phyloP scores from a whole-genome alignment of 306 rosid species.

The Pachyrhizus erosus region DNA sequence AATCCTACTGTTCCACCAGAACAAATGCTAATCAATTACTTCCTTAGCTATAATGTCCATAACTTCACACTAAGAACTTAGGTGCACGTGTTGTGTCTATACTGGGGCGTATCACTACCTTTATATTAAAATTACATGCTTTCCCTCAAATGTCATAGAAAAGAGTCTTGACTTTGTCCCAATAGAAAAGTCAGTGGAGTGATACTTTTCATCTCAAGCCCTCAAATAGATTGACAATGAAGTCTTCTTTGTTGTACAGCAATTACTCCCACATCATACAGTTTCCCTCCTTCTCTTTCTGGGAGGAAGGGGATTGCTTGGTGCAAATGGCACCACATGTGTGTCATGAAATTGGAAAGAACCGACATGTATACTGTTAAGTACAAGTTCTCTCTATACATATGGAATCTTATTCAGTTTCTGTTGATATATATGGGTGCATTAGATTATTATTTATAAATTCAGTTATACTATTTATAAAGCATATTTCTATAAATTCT shows the following conservation, averaged over 20 bases:
- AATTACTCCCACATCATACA: constrained; percentile 6
- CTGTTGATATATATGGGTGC: background rate
- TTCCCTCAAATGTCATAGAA: constrained; percentile 12
- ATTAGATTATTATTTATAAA: background rate
- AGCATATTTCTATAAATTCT: background rate
- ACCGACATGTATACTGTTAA: background rate
- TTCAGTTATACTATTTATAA: background rate
- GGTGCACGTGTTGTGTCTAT: background rate
- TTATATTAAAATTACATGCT: background rate
- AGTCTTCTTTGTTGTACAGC: background rate
- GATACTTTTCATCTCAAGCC: background rate
- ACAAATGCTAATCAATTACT: background rate
- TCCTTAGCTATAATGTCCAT: background rate
- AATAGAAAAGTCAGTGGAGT: constrained; percentile 1
- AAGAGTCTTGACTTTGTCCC: constrained; percentile 30
- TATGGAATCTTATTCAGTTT: too few species aligned
- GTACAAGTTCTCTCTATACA: background rate
- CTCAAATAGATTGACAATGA: constrained; percentile 3
- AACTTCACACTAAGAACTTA: background rate
- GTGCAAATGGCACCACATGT: constrained; percentile 16
- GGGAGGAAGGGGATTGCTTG: background rate
- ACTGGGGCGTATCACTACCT: background rate
- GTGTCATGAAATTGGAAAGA: background rate
- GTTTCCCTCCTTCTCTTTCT: background rate
- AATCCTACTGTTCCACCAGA: background rate